Base-by-base conservation (phyloP, 331 rosid species). In the Cydonia oblonga region DNA sequence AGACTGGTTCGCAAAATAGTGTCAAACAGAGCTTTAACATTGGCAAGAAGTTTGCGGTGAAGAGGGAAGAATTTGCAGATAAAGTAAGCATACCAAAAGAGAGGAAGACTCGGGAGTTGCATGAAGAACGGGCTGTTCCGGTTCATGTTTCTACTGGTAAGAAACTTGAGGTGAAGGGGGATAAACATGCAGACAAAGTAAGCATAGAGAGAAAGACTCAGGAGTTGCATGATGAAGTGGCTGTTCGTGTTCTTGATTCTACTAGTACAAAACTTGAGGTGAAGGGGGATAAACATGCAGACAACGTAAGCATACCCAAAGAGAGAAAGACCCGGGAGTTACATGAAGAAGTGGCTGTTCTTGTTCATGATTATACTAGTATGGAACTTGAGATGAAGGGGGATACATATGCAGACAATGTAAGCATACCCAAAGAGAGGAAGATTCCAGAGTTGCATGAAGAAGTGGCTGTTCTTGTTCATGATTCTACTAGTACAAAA, bases 1-100 rank as follows among this genome's bases (percentile, higher is more conserved):
- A 89, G 82, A 86, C 72, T 62, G 82, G 96, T 51, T 76, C 75
- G 60, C 87, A 88, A 81, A 76, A 81, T 80, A 76, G 67, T 49
- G 79, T 74, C 72, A 90, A 86, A 69, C 23, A 26, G 64, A 82
- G 85, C 57, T 77, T 82, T 75, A 74, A 70, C 78, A 66, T 81
- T 78, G 79, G 78, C 66, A 61, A 70, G 54, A 86, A 83, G 76
- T 70, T 75, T 69, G 84, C 70, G 56, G 76, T 61, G 9, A 80
- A 63, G 78, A 87, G 77, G 60, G 71, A n/a, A 10, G 63, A 74
- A 35, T 29, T 68, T 59, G 54, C 79, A 35, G 65, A 53, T 71
- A 78, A 49, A 76, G 80, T 74, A 35, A 81, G 22, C 79, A 73
- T 65, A 77, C 60, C 32, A 10, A 78, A 78, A 81, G 84, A 81